Base-by-base conservation (phyloP, 202 grass and related monocot species). In the Setaria viridis region DNA sequence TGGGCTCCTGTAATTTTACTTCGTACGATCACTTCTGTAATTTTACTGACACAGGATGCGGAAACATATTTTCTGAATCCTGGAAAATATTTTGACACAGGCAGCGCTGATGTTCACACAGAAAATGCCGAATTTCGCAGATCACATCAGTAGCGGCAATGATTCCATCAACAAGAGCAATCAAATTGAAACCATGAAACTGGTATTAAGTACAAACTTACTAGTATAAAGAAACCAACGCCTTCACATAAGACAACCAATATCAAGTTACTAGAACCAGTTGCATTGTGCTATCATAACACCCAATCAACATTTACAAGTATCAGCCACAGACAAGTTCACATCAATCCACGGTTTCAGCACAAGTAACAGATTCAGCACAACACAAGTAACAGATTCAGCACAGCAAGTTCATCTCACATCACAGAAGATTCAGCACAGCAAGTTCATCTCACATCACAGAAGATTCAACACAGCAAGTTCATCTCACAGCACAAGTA, bases 31-130 rank as follows among this genome's bases (percentile, higher is more conserved):
- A 67, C 3, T 43, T 70, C 39, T 56, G 54, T 30, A 77, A 32
- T 55, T 77, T 71, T 70, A 54, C 80, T 51, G 35, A 19, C 82
- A 80, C 67, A n/a, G 9, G 76, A 65, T 81, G 29, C 68, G 70
- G 64, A 48, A 80, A 33, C 47, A 46, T 29, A 25, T 48, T 62
- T 76, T 72, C 37, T 8, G 85, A 70, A 84, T 84, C 69, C n/a
- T n/a, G n/a, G n/a, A n/a, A n/a, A n/a, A n/a, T 71, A 56, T 17
- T n/a, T n/a, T n/a, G n/a, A n/a, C n/a, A n/a, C n/a, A n/a, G 13
- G 25, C 71, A 47, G 77, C 7, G 0, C 25, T 50, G 29, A 13
- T 83, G 48, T 62, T 88, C 77, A 69, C 71, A 49, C 67, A 47
- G 5, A 25, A 79, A 25, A 72, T 77, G 78, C 29, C 55, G 76